Evolutionary conservation across 1,284 basidiomycete genomes (phyloP).

Genomic region (Microbotryomycetes sp.): DNA sequence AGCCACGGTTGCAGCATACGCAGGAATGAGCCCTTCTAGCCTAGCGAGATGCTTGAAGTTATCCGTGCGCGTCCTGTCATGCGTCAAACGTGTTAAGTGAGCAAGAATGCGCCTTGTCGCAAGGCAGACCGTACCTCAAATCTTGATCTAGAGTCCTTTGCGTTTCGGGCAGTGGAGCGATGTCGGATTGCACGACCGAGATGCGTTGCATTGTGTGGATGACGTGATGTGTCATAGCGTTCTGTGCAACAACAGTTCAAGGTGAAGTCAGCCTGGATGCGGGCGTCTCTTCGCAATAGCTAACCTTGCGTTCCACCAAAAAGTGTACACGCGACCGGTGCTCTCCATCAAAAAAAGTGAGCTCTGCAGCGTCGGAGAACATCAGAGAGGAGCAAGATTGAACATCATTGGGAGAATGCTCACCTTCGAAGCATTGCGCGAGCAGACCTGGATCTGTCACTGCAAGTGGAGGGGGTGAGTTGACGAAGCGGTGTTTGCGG

Average conservation of each 20-base stretch:
- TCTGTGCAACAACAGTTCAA: conserved; percentile 10
- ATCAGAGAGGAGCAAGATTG: not conserved
- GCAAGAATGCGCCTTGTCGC: not conserved
- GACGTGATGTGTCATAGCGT: conserved; percentile 35
- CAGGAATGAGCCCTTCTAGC: conserved; percentile 82
- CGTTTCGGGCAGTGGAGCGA: conserved; percentile 27
- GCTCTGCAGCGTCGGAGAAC: conserved; percentile 10
- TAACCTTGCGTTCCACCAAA: conserved; percentile 35
- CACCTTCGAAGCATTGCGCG: conserved; percentile 21
- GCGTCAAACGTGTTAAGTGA: not conserved
- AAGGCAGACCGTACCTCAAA: conserved; percentile 23
- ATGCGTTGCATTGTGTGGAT: conserved; percentile 34
- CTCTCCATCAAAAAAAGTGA: conserved; percentile 29
- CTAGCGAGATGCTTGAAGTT: conserved; percentile 85
- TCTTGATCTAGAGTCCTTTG: conserved; percentile 32
- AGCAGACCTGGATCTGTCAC: conserved; percentile 21
- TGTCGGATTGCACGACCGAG: conserved; percentile 35
- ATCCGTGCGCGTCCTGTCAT: conserved; percentile 44
- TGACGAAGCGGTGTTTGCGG: not conserved
- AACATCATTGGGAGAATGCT: no score
- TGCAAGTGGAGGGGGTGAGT: conserved; percentile 3
- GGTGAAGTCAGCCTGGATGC: not conserved
- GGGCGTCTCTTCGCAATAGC: not conserved
- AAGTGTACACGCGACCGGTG: conserved; percentile 32
- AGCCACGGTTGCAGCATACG: conserved; percentile 84